Base-by-base conservation (phyloP, 2,329 filamentous ascomycete species). In the Talaromyces sp. region DNA sequence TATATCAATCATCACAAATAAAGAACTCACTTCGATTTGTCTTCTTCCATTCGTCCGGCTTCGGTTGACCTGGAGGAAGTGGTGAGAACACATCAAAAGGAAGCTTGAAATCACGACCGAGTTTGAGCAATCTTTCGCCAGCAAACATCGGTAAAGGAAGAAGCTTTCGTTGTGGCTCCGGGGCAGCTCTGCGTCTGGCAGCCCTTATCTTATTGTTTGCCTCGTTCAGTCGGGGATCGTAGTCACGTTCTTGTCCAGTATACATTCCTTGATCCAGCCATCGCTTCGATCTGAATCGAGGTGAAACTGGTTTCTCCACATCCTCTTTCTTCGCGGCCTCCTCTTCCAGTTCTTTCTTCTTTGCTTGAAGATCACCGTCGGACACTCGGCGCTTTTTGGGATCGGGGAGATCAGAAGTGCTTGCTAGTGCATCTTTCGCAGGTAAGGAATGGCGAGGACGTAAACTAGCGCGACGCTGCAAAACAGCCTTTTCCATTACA, bases 51-150 rank as follows among this genome's bases (percentile, higher is more conserved):
- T 96, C 92, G 70, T 96, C 89, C 0, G 94, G 93, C 78, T 96
- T 97, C 27, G 93, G 91, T 74, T 97, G 91, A 59, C 91, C 92
- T 1, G 89, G 87, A 3, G 92, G 90, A 22, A 96, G 85, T 2
- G 94, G 94, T 62, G 92, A 91, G 82, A 94, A 98, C 57, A 97
- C 84, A 74, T 97, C 90, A 73, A 88, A 97, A 0, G 95, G 95
- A 35, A 99, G 82, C 77, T 92, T 92, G 79, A 96, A 98, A 75
- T 96, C 89, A 60, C 90, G 85, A 15, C 90, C 90, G 66, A 86
- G 82, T 62, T 93, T 85, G 65, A 97, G 78, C 62, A 89, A 81
- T 60, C 89, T 86, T 67, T 92, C 81, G 1, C 91, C 91, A 64
- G 86, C 86, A 75, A 91, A 96, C 79, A 96, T 91, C 39, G 92